phyloP scores from a whole-genome alignment of 805 yeast genomes.

The Schwanniomyces occidentalis region DNA sequence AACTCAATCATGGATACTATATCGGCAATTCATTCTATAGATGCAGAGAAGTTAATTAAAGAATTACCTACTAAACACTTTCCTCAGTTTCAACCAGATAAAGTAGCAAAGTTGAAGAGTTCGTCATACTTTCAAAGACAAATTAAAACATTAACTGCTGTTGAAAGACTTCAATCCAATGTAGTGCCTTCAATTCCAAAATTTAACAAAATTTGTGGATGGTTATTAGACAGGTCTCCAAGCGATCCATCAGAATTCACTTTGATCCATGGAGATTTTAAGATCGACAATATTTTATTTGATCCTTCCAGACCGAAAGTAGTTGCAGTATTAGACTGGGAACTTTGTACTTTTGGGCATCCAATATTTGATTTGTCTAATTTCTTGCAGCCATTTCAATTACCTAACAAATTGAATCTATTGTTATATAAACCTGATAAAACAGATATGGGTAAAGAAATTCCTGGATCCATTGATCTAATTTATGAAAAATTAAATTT shows the following conservation, averaged over 20 bases:
- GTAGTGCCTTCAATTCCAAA: constrained; percentile 50
- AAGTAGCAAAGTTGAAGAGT: constrained; percentile 9
- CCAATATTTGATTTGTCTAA: constrained; percentile 64
- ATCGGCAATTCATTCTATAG: constrained; percentile 50
- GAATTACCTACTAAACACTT: constrained; percentile 48
- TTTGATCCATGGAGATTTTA: constrained; percentile 65
- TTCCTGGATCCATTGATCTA: constrained; percentile 21
- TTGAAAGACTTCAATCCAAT: constrained; percentile 38
- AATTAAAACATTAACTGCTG: constrained; percentile 44
- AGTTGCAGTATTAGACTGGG: constrained; percentile 65
- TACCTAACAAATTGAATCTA: constrained; percentile 40
- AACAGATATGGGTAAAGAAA: constrained; percentile 34
- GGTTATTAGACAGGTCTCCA: constrained; percentile 47
- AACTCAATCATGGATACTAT: constrained; percentile 48
- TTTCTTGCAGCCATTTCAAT: constrained; percentile 52
- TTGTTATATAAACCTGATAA: constrained; percentile 26
- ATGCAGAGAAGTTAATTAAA: constrained; percentile 40
- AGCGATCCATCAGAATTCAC: constrained; percentile 43
- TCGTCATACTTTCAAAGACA: constrained; percentile 55
- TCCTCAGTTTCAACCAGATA: constrained; percentile 36
- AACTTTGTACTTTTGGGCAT: constrained; percentile 62
- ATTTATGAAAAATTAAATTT: constrained; percentile 25
- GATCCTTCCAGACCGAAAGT: constrained; percentile 52
- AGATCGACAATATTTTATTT: constrained; percentile 63
- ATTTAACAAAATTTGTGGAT: constrained; percentile 41